Base-by-base conservation (phyloP, 2,329 filamentous ascomycete genomes). In the Diaporthe vexans region DNA sequence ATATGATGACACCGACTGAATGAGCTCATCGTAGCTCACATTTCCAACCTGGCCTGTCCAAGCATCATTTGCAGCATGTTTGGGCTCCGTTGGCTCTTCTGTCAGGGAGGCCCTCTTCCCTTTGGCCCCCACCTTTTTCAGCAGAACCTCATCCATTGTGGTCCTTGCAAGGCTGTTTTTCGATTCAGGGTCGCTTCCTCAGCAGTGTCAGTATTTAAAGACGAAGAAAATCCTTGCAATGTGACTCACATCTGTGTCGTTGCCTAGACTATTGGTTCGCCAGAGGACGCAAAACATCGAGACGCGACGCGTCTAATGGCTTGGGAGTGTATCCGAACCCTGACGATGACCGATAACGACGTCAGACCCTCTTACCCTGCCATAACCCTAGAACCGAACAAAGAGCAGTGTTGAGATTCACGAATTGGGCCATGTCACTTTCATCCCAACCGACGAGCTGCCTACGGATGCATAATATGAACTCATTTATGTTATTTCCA, bases 1-100 rank as follows among this genome's bases (percentile, higher is more conserved):
- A 81, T 92, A 94, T 54, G 84, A 83, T 24, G 90, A 91, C 75
- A 92, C 89, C 63, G 86, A 80, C 33, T 85, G 82, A 80, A 91
- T 85, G 77, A 94, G 85, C 6, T 43, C 26, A 37, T 59, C 11
- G 2, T 33, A 26, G 19, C 21, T 24, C 17, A 11, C 19, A 43
- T 13, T 9, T 21, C 29, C 43, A 37, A 29, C 13, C 3, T 56
- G 70, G 2, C 57, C 24, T 46, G 33, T 24, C n/a, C 9, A 35
- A 33, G 29, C 21, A 11, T 26, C 33, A 10, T 24, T 54, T 21
- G 48, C 10, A 37, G 33, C 29, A 10, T 35, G n/a, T 4, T 26
- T 43, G 63, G 46, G 29, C n/a, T 26, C 63, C 5, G 13, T 24
- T 24, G 63, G 33, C 37, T 52, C 46, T 40, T 6, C 63, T 15